A percentile compares a stretch with the other conserved stretches of the same genome.
Evolutionary conservation across 768 basidiomycete species (phyloP).

Genomic region (Leccinum truebloodii): DNA sequence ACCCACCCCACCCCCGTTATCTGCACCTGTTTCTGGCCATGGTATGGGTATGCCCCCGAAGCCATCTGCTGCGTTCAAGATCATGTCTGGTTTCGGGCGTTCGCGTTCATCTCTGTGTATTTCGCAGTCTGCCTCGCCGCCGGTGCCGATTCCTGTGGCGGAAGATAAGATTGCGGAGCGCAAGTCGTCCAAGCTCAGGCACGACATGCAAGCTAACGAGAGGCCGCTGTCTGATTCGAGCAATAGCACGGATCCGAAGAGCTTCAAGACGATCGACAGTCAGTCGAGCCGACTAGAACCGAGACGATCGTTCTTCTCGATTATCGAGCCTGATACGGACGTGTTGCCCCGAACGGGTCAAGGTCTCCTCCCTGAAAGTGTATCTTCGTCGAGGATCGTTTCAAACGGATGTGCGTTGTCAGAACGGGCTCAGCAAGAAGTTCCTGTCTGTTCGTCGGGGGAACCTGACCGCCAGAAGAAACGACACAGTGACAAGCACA

Average conservation of each 20-base stretch:
- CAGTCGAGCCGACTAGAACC: conserved; percentile 41
- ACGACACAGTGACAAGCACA: conserved; percentile 29
- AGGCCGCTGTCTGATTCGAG: conserved; percentile 63
- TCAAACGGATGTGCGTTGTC: conserved; percentile 9
- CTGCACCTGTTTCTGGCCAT: conserved; percentile 26
- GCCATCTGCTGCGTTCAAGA: conserved; percentile 62
- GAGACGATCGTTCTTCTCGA: conserved; percentile 37
- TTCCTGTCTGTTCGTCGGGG: conserved; percentile 6
- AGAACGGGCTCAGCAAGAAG: conserved; percentile 12
- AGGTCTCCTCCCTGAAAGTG: conserved; percentile 22
- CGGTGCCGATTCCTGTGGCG: conserved; percentile 30
- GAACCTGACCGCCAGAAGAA: conserved; percentile 29
- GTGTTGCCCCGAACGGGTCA: conserved; percentile 17
- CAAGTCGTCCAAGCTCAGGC: conserved; percentile 39
- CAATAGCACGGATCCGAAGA: conserved; percentile 56
- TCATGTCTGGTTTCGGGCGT: conserved; percentile 63
- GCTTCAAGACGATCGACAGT: conserved; percentile 56
- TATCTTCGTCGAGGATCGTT: conserved; percentile 15
- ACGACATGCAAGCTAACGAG: conserved; percentile 41
- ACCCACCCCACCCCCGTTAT: conserved; percentile 41
- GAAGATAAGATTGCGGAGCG: conserved; percentile 27
- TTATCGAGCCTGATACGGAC: conserved; percentile 31
- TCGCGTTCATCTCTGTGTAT: conserved; percentile 55
- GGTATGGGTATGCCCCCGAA: conserved; percentile 29
- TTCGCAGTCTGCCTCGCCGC: conserved; percentile 29